These are phyloP conservation scores for Alloteropsis semialata DNA, from an alignment of 176 grass and related monocot genomes.

Conservation along the genomic window DNA sequence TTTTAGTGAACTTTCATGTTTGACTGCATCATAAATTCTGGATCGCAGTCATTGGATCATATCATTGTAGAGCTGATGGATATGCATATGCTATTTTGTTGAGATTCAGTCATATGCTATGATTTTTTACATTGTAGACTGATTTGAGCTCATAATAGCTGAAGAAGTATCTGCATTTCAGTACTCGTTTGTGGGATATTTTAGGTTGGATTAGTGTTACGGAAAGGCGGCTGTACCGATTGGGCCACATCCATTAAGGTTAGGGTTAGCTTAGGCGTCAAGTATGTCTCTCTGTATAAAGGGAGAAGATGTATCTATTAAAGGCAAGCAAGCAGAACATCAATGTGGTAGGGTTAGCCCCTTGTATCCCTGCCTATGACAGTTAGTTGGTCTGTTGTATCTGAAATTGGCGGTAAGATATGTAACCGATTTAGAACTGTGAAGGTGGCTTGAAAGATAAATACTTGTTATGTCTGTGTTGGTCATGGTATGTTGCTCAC, in stretches of 20 bases:
- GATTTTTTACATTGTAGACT: background rate
- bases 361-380: no score
- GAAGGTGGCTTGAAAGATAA: background rate
- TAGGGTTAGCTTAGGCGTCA: no score
- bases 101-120: background rate
- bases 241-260: no score
- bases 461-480: background rate
- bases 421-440: background rate
- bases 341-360: no score
- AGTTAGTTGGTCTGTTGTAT: background rate
- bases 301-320: no score
- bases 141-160: background rate
- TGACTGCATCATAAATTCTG: background rate
- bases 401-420: background rate
- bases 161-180: background rate
- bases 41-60: background rate
- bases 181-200: background rate
- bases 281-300: no score
- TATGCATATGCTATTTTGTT: background rate
- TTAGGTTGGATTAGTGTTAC: background rate
- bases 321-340: no score
- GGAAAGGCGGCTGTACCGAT: no score
- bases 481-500: background rate
- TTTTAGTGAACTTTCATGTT: background rate
- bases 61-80: background rate